A percentile compares a stretch with the other conserved stretches of the same genome.
phyloP scores from a whole-genome alignment of 2,329 filamentous ascomycete genomes.

The Trichophyton equinum region DNA sequence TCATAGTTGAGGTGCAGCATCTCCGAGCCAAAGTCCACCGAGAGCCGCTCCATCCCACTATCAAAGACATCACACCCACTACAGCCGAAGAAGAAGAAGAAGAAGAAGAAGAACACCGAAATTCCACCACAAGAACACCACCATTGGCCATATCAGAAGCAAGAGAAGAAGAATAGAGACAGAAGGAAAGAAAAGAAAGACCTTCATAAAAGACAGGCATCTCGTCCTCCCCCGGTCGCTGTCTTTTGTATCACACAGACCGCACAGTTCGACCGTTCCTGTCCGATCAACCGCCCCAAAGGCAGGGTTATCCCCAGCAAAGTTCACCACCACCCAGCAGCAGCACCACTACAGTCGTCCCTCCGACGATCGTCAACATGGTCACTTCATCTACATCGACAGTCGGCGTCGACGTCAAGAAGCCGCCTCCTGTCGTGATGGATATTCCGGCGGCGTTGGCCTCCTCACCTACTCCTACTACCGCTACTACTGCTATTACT shows the following conservation, averaged over 20 bases:
- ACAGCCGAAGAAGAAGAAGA: background rate
- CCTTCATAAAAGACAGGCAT: background rate
- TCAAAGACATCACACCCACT: background rate
- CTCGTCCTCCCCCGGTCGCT: background rate
- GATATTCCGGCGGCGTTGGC: no score
- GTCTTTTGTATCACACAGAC: background rate
- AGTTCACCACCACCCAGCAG: background rate
- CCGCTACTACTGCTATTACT: no score
- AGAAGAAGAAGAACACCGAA: background rate
- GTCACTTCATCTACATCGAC: no score
- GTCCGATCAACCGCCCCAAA: background rate
- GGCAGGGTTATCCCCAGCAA: background rate
- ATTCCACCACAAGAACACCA: background rate
- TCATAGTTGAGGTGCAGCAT: no score
- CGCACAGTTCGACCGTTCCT: background rate
- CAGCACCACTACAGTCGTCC: no score
- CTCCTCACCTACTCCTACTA: background rate
- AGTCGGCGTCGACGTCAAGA: no score
- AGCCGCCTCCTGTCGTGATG: no score
- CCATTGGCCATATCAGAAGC: background rate
- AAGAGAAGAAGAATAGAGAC: background rate
- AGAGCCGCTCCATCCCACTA: no score
- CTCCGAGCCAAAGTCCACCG: no score
- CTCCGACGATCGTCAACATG: background rate
- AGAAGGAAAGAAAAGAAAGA: background rate